Conservation (phyloP, 2,329 filamentous ascomycete genomes). For the Decorospora gaudefroyi region DNA sequence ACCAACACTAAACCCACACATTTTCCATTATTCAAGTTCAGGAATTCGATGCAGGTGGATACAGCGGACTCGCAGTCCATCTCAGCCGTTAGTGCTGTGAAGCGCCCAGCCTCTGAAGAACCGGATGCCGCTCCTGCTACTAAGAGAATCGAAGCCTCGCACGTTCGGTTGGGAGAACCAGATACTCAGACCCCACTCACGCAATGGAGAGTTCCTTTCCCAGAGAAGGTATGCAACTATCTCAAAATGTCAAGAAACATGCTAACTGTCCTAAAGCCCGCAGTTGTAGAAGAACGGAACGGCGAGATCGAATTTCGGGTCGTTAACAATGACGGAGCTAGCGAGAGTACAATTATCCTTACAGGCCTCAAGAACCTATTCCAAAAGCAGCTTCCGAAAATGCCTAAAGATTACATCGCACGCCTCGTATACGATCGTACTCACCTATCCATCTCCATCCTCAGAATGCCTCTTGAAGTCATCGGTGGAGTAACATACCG, state of each 20-base stretch:
- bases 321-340: constrained; percentile 90
- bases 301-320: constrained; percentile 96
- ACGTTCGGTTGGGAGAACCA: background rate
- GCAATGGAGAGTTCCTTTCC: constrained; percentile 5
- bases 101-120: constrained; percentile 3
- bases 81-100: background rate
- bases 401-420: constrained; percentile 98
- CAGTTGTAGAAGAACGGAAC: constrained; percentile 87
- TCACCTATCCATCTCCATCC: constrained; percentile 91
- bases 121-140: background rate
- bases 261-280: constrained; percentile 64
- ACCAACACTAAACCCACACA: background rate
- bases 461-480: constrained; percentile 92
- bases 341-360: constrained; percentile 87
- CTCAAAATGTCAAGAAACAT: background rate
- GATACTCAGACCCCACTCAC: constrained; percentile 4
- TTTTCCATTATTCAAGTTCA: background rate
- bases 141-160: background rate
- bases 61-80: background rate
- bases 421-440: constrained; percentile 95
- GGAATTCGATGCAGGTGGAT: background rate
- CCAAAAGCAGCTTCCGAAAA: constrained; percentile 96
- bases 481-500: constrained; percentile 95
- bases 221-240: constrained; percentile 10
- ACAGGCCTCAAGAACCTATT: constrained; percentile 97